Conservation (phyloP, 768 basidiomycete species). For the Postia placenta region DNA sequence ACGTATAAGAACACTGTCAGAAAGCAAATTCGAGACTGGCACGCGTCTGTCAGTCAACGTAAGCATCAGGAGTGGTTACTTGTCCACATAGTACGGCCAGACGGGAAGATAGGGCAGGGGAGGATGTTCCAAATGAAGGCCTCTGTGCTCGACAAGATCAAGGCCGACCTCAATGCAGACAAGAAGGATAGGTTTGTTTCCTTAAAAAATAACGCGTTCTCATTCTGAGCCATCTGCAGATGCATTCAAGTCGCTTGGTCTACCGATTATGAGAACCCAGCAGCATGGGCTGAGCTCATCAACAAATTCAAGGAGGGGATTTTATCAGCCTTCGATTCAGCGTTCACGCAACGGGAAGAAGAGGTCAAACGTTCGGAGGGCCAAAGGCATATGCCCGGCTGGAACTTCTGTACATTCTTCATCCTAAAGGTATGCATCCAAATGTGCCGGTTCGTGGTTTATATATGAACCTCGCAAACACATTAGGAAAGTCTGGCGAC, state of each 20-base stretch:
- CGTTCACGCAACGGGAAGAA: slow-evolving; percentile 77
- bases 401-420: slow-evolving; percentile 99
- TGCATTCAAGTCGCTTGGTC: slow-evolving; percentile 82
- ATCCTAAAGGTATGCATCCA: slow-evolving; percentile 75
- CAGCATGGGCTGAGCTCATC: slow-evolving; percentile 82
- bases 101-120: slow-evolving; percentile 49
- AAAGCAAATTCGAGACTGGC: slow-evolving; percentile 94
- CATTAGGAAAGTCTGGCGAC: slow-evolving; percentile 86
- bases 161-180: slow-evolving; percentile 85
- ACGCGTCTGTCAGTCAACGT: slow-evolving; percentile 50
- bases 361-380: slow-evolving; percentile 86
- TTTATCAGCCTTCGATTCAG: slow-evolving; percentile 75
- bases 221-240: slow-evolving; percentile 31
- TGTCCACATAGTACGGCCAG: slow-evolving; percentile 75
- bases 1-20: slow-evolving; percentile 71
- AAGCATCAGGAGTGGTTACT: slow-evolving; percentile 95
- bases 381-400: slow-evolving; percentile 89
- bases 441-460: background rate
- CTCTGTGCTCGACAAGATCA: slow-evolving; percentile 84
- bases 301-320: slow-evolving; percentile 89
- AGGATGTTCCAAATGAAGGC: slow-evolving; percentile 82
- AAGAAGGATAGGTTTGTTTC: slow-evolving; percentile 72
- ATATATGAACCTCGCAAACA: background rate
- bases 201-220: slow-evolving; percentile 4
- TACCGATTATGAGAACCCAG: slow-evolving; percentile 63